A percentile compares a stretch with the other conserved stretches of the same genome.
phyloP scores from a whole-genome alignment of 257 asterid species.

The Perilla frutescens region DNA sequence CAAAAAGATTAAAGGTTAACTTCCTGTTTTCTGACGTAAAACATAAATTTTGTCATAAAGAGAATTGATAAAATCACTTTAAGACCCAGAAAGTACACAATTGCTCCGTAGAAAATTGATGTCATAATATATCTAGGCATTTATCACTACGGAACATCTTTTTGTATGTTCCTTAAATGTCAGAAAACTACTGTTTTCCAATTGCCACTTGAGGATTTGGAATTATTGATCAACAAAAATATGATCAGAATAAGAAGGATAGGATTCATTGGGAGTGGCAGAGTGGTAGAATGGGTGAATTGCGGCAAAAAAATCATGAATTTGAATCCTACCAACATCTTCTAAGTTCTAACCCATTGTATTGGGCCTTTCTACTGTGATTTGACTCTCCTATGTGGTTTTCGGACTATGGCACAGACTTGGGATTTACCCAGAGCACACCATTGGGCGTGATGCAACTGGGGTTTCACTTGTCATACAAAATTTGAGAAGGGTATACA shows the following conservation, averaged over 20 bases:
- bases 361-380: not conserved
- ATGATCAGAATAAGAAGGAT: not conserved
- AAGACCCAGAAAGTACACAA: not conserved
- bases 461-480: too few relatives aligned
- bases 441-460: too few relatives aligned
- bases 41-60: not conserved
- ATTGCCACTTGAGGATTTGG: not conserved
- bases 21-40: too few relatives aligned
- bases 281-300: not conserved
- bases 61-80: not conserved
- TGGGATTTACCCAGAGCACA: too few relatives aligned
- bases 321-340: not conserved
- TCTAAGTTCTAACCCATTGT: not conserved
- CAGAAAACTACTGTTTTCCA: not conserved
- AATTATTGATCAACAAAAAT: not conserved
- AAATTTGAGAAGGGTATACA: too few relatives aligned
- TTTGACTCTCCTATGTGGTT: not conserved
- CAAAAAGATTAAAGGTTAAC: not conserved
- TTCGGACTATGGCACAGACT: too few relatives aligned
- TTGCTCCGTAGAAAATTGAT: not conserved
- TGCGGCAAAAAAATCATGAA: not conserved
- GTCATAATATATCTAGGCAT: too few relatives aligned
- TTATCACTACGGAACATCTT: not conserved
- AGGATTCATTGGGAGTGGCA: not conserved
- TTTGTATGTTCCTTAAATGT: not conserved